phyloP scores from a whole-genome alignment of 75 land plant species.

The Pseudotsuga menziesii region DNA sequence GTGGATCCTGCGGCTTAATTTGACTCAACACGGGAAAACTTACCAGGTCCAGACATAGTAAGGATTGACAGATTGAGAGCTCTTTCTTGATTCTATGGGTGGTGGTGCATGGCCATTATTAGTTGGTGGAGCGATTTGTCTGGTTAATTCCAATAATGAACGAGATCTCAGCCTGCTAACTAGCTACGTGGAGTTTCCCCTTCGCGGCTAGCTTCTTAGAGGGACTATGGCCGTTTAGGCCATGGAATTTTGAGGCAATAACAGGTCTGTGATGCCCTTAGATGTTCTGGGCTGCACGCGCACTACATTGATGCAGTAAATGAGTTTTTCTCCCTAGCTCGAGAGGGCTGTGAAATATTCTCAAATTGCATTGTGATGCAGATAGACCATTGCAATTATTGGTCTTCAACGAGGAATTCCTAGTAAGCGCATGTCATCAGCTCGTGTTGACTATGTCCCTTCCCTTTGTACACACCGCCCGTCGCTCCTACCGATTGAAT shows the following conservation, averaged over 20 bases:
- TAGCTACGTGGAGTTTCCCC: conserved; percentile 45
- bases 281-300: conserved; percentile 66
- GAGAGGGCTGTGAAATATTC: conserved; percentile 25
- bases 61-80: no score
- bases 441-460: conserved; percentile 28
- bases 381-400: conserved; percentile 40
- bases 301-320: conserved; percentile 49
- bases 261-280: conserved; percentile 83
- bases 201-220: conserved; percentile 42
- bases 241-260: conserved; percentile 81
- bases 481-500: conserved; percentile 29
- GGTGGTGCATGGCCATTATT: no score
- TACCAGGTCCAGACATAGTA: no score
- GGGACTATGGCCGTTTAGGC: conserved; percentile 59
- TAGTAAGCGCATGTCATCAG: conserved; percentile 33
- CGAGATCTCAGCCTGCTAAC: conserved; percentile 96
- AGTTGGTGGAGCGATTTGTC: conserved; percentile 84
- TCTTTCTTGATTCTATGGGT: no score
- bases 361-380: conserved; percentile 32
- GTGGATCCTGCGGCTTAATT: no score
- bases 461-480: conserved; percentile 26
- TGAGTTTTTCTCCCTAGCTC: conserved; percentile 27
- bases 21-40: no score
- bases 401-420: conserved; percentile 40
- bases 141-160: conserved; percentile 89